These are phyloP conservation scores for Myxozyma monticola DNA, from an alignment of 805 yeast genomes.

Conservation along the genomic window DNA sequence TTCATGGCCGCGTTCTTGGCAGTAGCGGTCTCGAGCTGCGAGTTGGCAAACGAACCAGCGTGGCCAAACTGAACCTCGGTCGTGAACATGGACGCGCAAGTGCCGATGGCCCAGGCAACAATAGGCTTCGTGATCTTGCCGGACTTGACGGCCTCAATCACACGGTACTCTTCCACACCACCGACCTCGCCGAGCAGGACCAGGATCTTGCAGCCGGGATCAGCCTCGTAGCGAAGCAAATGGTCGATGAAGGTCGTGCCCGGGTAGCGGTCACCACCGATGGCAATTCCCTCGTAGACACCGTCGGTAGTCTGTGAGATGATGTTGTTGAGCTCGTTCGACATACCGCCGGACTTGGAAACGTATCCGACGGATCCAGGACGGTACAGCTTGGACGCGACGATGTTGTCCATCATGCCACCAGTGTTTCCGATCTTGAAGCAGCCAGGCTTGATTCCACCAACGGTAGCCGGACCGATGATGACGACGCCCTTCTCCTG, in stretches of 20 bases:
- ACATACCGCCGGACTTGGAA: slow-evolving; percentile 52
- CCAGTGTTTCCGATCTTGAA: slow-evolving; percentile 53
- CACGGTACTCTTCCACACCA: slow-evolving; percentile 73
- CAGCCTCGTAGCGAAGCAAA: slow-evolving; percentile 61
- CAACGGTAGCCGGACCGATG: slow-evolving; percentile 52
- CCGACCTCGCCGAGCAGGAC: slow-evolving; percentile 70
- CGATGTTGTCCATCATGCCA: slow-evolving; percentile 53
- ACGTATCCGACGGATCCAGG: slow-evolving; percentile 51
- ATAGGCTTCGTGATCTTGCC: slow-evolving; percentile 67
- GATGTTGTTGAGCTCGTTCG: slow-evolving; percentile 50
- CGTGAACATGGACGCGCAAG: slow-evolving; percentile 69
- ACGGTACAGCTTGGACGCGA: slow-evolving; percentile 50
- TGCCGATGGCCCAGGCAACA: slow-evolving; percentile 72
- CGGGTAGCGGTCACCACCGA: slow-evolving; percentile 75
- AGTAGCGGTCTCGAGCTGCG: slow-evolving; percentile 67
- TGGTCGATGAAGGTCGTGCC: slow-evolving; percentile 72
- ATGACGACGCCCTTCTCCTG: slow-evolving; percentile 48
- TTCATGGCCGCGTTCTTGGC: slow-evolving; percentile 74
- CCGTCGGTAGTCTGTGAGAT: slow-evolving; percentile 48
- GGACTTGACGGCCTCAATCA: slow-evolving; percentile 63
- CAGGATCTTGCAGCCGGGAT: slow-evolving; percentile 65
- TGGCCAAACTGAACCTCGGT: slow-evolving; percentile 63
- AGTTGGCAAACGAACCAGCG: slow-evolving; percentile 71
- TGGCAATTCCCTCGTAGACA: slow-evolving; percentile 60
- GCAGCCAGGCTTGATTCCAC: slow-evolving; percentile 52